Evolutionary conservation across 1,284 basidiomycete genomes (phyloP), one percentile per base, ranked within the genome.

Genomic region (Boletellus dicymbophilus): DNA sequence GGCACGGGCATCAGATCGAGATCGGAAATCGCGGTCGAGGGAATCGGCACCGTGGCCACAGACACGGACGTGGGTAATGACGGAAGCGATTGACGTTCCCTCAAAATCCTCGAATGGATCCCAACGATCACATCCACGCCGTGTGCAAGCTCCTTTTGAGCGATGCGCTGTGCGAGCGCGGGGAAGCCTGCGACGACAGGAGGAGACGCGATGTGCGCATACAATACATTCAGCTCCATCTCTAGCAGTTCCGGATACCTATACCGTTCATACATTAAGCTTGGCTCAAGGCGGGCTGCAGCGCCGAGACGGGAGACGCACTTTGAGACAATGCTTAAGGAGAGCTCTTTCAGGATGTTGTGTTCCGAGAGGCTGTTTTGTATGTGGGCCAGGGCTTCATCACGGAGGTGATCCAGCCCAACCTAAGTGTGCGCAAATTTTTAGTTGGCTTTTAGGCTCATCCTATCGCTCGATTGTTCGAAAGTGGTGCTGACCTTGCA

Each of bases 181-280:
- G 53, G 33, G 13, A 69, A 55, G 0, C 36, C 38, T 4, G 48
- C 22, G 1, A 55, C 43, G 9, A 65, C 50, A 0, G 49, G 25
- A 2, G 44, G 37, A 0, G 67, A 65, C 15, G 34, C 51, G 1
- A 69, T 54, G 25, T 63, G 38, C 0, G 41, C 3, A 31, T 62
- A 68, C 2, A 65, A 20, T 6, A 53, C 26, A 20, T 69, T 60
- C 12, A 65, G 53, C n/a, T 55, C 57, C 61, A 63, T 59, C 34
- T 69, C 53, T 4, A 63, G 49, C 0, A 65, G 22, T 9, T 47
- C 26, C 1, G 62, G 42, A 25, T 66, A 33, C 6, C 63, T 65
- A 18, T 25, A 18, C 22, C n/a, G n/a, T 33, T 33, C 6, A 18
- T 9, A 18, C 10, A 15, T 6, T 18, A 4, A 33, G 4, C 16